Evolutionary conservation across 805 yeast genomes (phyloP).

Genomic region (Nematodospora valgi): DNA sequence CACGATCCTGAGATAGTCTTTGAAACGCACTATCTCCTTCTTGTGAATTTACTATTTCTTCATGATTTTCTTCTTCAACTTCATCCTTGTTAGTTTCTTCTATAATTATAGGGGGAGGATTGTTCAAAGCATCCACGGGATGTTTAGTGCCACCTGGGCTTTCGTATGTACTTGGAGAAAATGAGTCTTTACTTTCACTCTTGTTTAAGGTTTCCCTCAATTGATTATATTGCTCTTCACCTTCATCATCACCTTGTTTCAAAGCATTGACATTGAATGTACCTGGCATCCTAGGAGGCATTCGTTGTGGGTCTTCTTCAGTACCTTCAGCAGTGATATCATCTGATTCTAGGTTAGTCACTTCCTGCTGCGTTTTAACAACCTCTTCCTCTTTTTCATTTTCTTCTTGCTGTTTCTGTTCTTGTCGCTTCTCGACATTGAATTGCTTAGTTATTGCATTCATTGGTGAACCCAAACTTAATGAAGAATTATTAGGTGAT

Average conservation of each 20-base stretch:
- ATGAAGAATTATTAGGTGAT: no score
- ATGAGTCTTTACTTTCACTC: background rate
- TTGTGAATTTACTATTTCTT: background rate
- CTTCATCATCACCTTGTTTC: constrained; percentile 9
- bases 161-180: background rate
- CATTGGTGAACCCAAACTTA: no score
- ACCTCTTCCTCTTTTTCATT: background rate
- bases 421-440: no score
- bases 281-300: constrained; percentile 18
- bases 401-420: background rate
- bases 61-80: background rate
- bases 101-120: background rate
- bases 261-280: constrained; percentile 15
- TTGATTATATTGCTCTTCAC: constrained; percentile 12
- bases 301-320: constrained; percentile 4
- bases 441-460: no score
- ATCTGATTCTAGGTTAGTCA: no score
- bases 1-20: background rate
- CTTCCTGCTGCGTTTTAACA: background rate
- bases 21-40: background rate
- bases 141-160: background rate
- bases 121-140: background rate
- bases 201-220: constrained; percentile 11
- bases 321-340: background rate
- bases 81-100: background rate